Base-by-base conservation (phyloP, 768 basidiomycete species). In the Coprinopsis cinerea region DNA sequence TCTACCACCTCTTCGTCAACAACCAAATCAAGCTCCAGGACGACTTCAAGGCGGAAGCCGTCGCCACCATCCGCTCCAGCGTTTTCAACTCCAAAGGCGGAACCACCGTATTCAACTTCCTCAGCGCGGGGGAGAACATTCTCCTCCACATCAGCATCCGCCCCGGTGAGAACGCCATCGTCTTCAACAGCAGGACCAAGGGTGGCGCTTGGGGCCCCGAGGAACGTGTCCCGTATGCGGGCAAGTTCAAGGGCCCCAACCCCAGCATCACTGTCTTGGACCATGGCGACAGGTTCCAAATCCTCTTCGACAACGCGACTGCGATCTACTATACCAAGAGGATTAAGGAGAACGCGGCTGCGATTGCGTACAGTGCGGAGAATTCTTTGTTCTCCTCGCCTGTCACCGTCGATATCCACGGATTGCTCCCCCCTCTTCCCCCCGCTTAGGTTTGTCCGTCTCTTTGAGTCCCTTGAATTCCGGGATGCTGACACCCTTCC, bases 131-230 rank as follows among this genome's bases (percentile, higher is more conserved):
- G 7, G 17, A 50, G 28, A 30, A 50, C 42, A 24, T 7, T 17
- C 4, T 50, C 49, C 28, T 50, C 11, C 49, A 50, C 41, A 28
- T 50, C 3, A 50, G 49, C 49, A 30, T 50, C 30, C 49, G 49
- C 28, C 49, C 41, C 9, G 3, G 2, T 17, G 14, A 44, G 14
- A 24, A 50, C 24, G 27, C 32, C 20, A 32, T 50, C 22, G 26
- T 50, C 3, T 50, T 50, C 49, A 44, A 43, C 42, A 32, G 41
- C 41, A 22, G 24, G 20, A 30, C 13, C 26, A 32, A n/a, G 3
- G 17, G 26, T 28, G 30, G 41, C 6, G 20, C 18, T 4, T 50
- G 37, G 27, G 49, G 49, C 27, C 49, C 40, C 7, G 49, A 50
- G 27, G 41, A 50, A 32, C 23, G 49, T n/a, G 20, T 50, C 40